phyloP scores from a whole-genome alignment of 495 filamentous ascomycete species.

The Xeromyces bisporus region DNA sequence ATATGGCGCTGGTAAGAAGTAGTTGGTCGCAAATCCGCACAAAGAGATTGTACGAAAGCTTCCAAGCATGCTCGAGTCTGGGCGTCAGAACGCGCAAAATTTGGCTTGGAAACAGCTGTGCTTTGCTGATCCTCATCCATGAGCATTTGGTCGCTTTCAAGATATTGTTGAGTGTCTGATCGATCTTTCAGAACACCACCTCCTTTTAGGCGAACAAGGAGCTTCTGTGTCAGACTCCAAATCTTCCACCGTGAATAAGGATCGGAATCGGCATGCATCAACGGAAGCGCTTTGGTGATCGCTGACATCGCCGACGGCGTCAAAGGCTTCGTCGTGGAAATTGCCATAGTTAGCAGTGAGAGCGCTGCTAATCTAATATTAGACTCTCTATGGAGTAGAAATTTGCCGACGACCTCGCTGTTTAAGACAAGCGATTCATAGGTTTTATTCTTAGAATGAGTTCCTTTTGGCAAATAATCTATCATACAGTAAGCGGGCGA shows the following conservation, averaged over 20 bases:
- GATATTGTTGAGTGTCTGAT: too few species aligned
- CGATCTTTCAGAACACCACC: constrained; percentile 17
- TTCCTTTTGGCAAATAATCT: constrained; percentile 17
- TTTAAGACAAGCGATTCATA: constrained; percentile 17
- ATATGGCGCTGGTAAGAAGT: constrained; percentile 77
- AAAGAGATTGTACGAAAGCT: constrained; percentile 58
- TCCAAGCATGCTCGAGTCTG: constrained; percentile 42
- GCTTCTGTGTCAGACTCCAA: constrained; percentile 44
- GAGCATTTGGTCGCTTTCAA: neutral
- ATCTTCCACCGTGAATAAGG: constrained; percentile 66
- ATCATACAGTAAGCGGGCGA: constrained; percentile 6
- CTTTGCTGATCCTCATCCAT: neutral
- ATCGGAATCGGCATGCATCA: constrained; percentile 68
- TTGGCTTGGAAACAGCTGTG: neutral
- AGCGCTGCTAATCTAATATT: constrained; percentile 57
- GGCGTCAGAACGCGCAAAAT: constrained; percentile 11
- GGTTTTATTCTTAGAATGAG: constrained; percentile 4
- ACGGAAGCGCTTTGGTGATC: constrained; percentile 41
- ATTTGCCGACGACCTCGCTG: constrained; percentile 26
- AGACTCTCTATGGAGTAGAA: constrained; percentile 44
- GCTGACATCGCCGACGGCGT: constrained; percentile 37
- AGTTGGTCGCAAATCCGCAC: constrained; percentile 51
- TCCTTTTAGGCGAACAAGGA: constrained; percentile 46
- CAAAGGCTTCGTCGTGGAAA: constrained; percentile 53
- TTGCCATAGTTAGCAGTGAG: constrained; percentile 53